Conservation (phyloP, 176 grass and related monocot species). For the Raddia guianensis region DNA sequence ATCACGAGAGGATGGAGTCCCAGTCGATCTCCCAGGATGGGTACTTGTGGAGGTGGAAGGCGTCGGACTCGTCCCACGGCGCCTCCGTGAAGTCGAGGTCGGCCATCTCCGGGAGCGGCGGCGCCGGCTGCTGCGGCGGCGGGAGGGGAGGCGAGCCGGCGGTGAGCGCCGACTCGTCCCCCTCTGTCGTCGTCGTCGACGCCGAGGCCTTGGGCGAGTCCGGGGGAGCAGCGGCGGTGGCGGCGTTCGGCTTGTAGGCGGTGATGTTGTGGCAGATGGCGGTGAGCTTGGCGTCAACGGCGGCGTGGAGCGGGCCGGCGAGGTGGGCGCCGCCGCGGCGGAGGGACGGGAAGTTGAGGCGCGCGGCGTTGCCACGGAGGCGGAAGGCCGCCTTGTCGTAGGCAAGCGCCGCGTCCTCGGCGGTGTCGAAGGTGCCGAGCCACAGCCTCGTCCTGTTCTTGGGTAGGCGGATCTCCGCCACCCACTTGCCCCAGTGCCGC, state of each 20-base stretch:
- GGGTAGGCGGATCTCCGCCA: constrained; percentile 94
- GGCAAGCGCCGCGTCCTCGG: constrained; percentile 87
- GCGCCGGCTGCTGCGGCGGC: constrained; percentile 27
- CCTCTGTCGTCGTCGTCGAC: constrained; percentile 55
- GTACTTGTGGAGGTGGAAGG: constrained; percentile 58
- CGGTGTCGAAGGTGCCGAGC: constrained; percentile 98
- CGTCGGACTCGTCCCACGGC: constrained; percentile 88
- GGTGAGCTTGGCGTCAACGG: constrained; percentile 84
- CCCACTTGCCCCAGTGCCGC: constrained; percentile 99
- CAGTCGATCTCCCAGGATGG: constrained; percentile 98
- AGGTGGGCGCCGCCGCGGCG: constrained; percentile 65
- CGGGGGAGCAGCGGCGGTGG: not conserved
- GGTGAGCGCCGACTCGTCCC: constrained; percentile 59
- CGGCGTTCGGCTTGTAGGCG: not conserved
- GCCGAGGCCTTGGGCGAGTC: constrained; percentile 59
- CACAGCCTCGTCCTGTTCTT: constrained; percentile 92
- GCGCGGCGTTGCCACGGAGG: constrained; percentile 82
- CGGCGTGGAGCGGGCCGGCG: constrained; percentile 64
- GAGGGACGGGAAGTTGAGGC: constrained; percentile 89
- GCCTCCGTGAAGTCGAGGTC: constrained; percentile 88
- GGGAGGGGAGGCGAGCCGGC: constrained; percentile 27
- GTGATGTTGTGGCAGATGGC: constrained; percentile 71
- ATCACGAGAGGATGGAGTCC: constrained; percentile 88
- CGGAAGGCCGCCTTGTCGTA: constrained; percentile 96
- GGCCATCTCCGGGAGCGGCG: constrained; percentile 68